Evolutionary conservation across 306 rosid genomes (phyloP).

Genomic region (Medicago lupulina): DNA sequence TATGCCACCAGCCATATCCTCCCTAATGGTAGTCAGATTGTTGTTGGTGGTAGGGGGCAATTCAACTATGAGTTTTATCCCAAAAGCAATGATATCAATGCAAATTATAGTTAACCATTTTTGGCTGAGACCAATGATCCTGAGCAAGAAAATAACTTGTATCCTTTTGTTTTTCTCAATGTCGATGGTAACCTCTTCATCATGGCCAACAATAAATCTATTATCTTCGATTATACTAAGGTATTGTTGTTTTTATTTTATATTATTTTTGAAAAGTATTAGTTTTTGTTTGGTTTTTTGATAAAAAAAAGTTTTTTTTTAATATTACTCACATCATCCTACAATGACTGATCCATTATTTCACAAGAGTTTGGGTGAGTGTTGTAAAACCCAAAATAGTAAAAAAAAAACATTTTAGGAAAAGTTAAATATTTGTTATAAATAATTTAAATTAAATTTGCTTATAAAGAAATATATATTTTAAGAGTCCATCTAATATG

Average conservation of each 20-base stretch:
- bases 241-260: background rate
- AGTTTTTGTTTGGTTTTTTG: no score
- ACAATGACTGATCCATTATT: no score
- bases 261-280: background rate
- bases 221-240: conserved; percentile 53
- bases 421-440: no score
- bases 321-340: no score
- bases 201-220: conserved; percentile 64
- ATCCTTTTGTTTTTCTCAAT: conserved; percentile 70
- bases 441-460: no score
- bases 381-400: no score
- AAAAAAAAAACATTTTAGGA: no score
- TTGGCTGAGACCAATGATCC: conserved; percentile 49
- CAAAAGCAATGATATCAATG: background rate
- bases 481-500: no score
- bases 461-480: no score
- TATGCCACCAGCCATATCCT: conserved; percentile 62
- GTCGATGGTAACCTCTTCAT: conserved; percentile 69
- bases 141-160: conserved; percentile 58
- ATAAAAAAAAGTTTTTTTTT: no score
- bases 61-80: conserved; percentile 74
- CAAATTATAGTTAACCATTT: conserved; percentile 42
- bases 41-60: conserved; percentile 59
- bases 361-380: no score
- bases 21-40: conserved; percentile 63